phyloP scores from a whole-genome alignment of 2,329 filamentous ascomycete species.

The Sphaerulina musiva region DNA sequence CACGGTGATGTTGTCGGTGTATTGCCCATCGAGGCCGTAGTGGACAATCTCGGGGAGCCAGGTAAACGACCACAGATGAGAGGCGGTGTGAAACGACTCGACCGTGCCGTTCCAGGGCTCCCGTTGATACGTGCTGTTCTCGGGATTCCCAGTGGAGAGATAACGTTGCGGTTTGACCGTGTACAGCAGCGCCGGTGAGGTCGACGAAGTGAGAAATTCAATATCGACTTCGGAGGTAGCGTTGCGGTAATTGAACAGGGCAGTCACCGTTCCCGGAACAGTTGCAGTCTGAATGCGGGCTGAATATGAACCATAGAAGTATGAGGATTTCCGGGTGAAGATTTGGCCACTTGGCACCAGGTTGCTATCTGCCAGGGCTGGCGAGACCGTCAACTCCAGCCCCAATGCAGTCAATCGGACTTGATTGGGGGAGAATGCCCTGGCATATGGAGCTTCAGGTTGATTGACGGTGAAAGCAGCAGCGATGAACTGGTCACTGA shows the following conservation, averaged over 20 bases:
- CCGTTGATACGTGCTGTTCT: neutral
- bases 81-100: neutral
- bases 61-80: constrained; percentile 4
- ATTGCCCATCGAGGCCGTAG: constrained; percentile 1
- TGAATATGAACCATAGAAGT: constrained; percentile 6
- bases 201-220: constrained; percentile 2
- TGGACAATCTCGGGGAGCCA: constrained; percentile 3
- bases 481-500: neutral
- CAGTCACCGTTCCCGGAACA: constrained; percentile 1
- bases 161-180: constrained; percentile 4
- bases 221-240: constrained; percentile 6
- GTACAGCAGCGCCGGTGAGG: neutral
- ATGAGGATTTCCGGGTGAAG: neutral
- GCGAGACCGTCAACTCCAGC: constrained; percentile 1
- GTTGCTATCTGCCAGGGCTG: neutral
- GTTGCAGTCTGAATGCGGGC: neutral
- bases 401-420: neutral
- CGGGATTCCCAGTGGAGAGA: neutral
- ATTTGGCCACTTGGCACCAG: neutral
- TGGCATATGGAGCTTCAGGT: neutral
- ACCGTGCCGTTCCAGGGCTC: neutral
- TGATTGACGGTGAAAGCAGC: constrained; percentile 2
- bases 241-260: constrained; percentile 5
- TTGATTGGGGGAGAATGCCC: neutral
- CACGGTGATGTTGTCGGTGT: neutral